Base-by-base conservation (phyloP, 2,329 filamentous ascomycete species). In the Ustulina deusta region DNA sequence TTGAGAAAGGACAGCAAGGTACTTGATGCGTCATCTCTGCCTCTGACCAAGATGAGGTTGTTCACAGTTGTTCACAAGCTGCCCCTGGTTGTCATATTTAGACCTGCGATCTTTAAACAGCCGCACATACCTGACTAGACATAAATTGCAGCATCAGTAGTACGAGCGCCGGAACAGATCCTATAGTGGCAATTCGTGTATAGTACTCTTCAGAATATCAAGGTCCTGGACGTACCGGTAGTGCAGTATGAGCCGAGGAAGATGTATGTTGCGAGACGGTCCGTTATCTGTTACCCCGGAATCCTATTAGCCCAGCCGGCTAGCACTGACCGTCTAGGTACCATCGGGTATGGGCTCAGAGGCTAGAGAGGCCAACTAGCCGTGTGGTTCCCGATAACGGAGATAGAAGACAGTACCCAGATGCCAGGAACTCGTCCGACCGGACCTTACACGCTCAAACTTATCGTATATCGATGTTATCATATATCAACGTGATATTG, bases 301-400 rank as follows among this genome's bases (percentile, higher is more conserved):
- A 52, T 42, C 25, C 36, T 36, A 54, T 55, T 34, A 61, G 51
- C 22, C 44, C 40, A 25, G 22, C 3, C 22, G 17, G 20, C 36
- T 2, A 61, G 54, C 29, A 60, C 60, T 65, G 34, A 32, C 46
- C 15, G n/a, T n/a, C n/a, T n/a, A n/a, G n/a, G n/a, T n/a, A n/a
- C n/a, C 22, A 32, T 29, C 5, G 7, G 15, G 17, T 7, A 51
- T 29, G 29, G 25, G 3, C 25, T 27, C 9, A 29, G 13, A 51
- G 46, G 42, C 25, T 22, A 22, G 40, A n/a, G n/a, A 36, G 32
- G 27, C 61, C 68, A 58, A 64, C 38, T 56, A 29, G 60, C 42
- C 48, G 36, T 62, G 63, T 63, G 55, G 69, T 66, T 61, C 67
- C 74, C 74, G 74, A 75, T 75, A 74, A 74, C 74, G 74, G 74